Conservation (phyloP, 108 stramenopile species). For the Discostella stelligeroides region DNA sequence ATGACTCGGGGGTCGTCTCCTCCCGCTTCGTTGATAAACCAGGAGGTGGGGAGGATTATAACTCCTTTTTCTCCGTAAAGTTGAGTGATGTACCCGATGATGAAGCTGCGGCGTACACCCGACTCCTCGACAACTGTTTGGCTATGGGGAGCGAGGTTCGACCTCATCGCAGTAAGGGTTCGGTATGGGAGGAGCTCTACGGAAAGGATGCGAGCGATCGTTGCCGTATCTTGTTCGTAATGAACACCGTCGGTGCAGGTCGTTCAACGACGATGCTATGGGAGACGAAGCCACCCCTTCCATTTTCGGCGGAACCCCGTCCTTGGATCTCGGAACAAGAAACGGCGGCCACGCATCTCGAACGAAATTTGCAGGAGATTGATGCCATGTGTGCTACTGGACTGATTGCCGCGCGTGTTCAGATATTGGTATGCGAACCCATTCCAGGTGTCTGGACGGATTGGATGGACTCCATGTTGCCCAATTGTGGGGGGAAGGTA, state of each 20-base stretch:
- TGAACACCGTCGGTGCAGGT: constrained; percentile 87
- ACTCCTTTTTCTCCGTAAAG: constrained; percentile 48
- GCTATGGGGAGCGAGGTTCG: constrained; percentile 75
- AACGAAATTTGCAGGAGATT: constrained; percentile 82
- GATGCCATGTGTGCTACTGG: constrained; percentile 88
- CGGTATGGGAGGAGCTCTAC: constrained; percentile 79
- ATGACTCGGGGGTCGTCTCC: constrained; percentile 87
- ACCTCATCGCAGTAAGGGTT: constrained; percentile 56
- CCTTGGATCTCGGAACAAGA: constrained; percentile 89
- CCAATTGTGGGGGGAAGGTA: constrained; percentile 75
- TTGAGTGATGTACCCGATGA: constrained; percentile 34
- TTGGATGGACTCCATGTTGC: constrained; percentile 83
- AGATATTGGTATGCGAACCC: constrained; percentile 85
- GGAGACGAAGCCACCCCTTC: constrained; percentile 77
- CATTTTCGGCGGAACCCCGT: constrained; percentile 59
- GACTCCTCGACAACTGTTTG: constrained; percentile 81
- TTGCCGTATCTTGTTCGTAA: constrained; percentile 79
- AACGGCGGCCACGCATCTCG: constrained; percentile 80
- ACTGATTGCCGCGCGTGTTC: constrained; percentile 79
- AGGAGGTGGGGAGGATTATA: constrained; percentile 58
- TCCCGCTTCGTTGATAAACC: constrained; percentile 67
- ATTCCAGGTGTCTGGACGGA: constrained; percentile 85
- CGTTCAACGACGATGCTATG: constrained; percentile 84
- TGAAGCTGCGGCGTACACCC: constrained; percentile 45
- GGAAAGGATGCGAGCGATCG: constrained; percentile 63